A percentile compares a stretch with the other conserved stretches of the same genome.
phyloP scores from a whole-genome alignment of 441 rosid genomes.

The Rhodomyrtus psidioides region DNA sequence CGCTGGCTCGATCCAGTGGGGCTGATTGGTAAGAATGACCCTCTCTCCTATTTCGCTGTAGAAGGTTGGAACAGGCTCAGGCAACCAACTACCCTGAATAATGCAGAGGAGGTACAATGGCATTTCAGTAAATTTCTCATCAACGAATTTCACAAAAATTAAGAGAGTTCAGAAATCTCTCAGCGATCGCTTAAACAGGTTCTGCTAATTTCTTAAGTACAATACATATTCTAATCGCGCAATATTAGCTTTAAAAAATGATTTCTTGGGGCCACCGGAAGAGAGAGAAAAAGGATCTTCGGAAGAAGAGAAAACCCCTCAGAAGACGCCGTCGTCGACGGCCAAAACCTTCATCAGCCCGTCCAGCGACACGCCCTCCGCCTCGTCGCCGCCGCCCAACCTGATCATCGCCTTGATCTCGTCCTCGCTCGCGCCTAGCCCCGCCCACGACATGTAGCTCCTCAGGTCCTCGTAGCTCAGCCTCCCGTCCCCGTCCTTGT shows the following conservation, averaged over 20 bases:
- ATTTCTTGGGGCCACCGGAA: too few relatives aligned
- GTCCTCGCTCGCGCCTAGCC: constrained; percentile 46
- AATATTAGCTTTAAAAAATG: background rate
- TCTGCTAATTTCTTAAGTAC: background rate
- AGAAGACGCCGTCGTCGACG: constrained; percentile 12
- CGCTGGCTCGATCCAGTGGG: background rate
- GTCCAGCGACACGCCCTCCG: constrained; percentile 43
- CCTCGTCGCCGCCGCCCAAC: constrained; percentile 41
- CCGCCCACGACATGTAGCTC: constrained; percentile 56
- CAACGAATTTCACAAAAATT: too few relatives aligned
- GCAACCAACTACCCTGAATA: background rate
- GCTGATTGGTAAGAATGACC: background rate
- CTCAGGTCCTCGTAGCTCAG: constrained; percentile 59
- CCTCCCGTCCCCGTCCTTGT: constrained; percentile 74
- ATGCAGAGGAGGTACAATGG: background rate
- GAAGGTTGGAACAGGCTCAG: background rate
- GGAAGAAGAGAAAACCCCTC: background rate
- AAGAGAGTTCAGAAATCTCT: too few relatives aligned
- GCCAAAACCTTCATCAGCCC: constrained; percentile 51
- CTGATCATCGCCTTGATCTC: constrained; percentile 69
- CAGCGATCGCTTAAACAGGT: background rate
- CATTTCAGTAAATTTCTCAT: background rate
- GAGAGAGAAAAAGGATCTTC: background rate
- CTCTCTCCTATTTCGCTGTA: background rate
- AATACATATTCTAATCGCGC: background rate